phyloP scores from a whole-genome alignment of 768 basidiomycete genomes.

The Collybia nuda region DNA sequence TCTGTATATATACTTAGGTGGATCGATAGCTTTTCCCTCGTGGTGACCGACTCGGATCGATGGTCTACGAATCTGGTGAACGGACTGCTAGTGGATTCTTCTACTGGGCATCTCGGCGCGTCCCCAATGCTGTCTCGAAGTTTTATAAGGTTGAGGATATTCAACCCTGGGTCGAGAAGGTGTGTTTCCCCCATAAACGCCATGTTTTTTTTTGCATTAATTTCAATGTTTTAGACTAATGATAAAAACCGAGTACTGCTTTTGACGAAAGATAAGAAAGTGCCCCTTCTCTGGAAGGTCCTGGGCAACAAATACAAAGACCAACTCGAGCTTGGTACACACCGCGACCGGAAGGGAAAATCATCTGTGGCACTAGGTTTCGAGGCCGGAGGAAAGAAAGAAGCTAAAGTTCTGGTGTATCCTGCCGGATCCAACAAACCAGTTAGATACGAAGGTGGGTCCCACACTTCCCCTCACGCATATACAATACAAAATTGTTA shows the following conservation, averaged over 20 bases:
- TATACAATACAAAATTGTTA: not conserved
- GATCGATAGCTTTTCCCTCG: slow-evolving; percentile 67
- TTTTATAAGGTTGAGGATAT: slow-evolving; percentile 58
- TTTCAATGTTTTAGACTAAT: slow-evolving; percentile 18
- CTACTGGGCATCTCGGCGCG: slow-evolving; percentile 71
- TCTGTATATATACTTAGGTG: slow-evolving; percentile 2
- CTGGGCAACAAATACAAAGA: slow-evolving; percentile 72
- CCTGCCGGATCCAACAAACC: slow-evolving; percentile 55
- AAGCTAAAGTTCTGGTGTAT: slow-evolving; percentile 73
- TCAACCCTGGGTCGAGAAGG: slow-evolving; percentile 67
- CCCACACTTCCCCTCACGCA: not conserved
- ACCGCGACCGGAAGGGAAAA: slow-evolving; percentile 65
- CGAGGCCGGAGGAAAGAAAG: slow-evolving; percentile 50
- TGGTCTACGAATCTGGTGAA: slow-evolving; percentile 66
- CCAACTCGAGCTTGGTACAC: slow-evolving; percentile 59
- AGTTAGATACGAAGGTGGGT: slow-evolving; percentile 66
- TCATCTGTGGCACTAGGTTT: slow-evolving; percentile 59
- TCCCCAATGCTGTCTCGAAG: slow-evolving; percentile 71
- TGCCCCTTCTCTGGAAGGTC: slow-evolving; percentile 79
- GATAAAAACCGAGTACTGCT: slow-evolving; percentile 58
- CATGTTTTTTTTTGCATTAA: not conserved
- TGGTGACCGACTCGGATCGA: slow-evolving; percentile 59
- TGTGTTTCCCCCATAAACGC: slow-evolving; percentile 27
- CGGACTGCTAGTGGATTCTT: slow-evolving; percentile 73
- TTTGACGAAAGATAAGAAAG: slow-evolving; percentile 72